Percentiles rank a stretch among this genome's conserved stretches.
Conservation (phyloP, 306 rosid species). For the Medicago ruthenica region DNA sequence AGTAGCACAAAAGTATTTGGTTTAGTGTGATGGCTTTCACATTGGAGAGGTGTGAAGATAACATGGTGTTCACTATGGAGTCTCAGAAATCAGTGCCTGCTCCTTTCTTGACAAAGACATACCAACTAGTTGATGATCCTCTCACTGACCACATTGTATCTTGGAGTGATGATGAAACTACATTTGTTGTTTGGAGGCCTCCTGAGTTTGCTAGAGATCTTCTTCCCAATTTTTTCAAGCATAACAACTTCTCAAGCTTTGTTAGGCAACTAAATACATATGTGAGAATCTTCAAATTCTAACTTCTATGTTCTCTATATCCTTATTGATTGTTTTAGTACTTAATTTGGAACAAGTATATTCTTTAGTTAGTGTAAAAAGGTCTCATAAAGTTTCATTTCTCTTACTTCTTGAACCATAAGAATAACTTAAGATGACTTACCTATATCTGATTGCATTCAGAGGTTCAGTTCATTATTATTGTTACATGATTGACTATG, state of each 20-base stretch:
- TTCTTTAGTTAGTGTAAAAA: constrained; percentile 5
- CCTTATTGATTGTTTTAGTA: background rate
- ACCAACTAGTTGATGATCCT: constrained; percentile 80
- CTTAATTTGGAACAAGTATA: too few species aligned
- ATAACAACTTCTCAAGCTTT: constrained; percentile 91
- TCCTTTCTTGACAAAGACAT: constrained; percentile 78
- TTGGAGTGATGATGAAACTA: constrained; percentile 71
- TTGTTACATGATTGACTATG: constrained; percentile 21
- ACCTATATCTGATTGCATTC: background rate
- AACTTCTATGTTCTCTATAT: constrained; percentile 8
- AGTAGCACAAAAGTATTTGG: constrained; percentile 21
- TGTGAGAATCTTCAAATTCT: constrained; percentile 44
- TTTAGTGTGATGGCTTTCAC: constrained; percentile 52
- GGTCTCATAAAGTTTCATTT: background rate
- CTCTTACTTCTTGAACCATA: constrained; percentile 28
- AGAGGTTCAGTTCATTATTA: constrained; percentile 4
- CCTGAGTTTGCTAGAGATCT: constrained; percentile 79
- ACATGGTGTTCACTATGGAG: constrained; percentile 54
- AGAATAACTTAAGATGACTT: constrained; percentile 1
- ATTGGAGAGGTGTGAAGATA: constrained; percentile 55
- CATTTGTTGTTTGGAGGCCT: constrained; percentile 80
- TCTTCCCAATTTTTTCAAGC: constrained; percentile 86
- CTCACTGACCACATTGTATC: constrained; percentile 77
- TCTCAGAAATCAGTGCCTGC: constrained; percentile 67
- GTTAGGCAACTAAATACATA: constrained; percentile 86